phyloP scores from a whole-genome alignment of 225 moss, liverwort and hornwort species.

The Lunularia cruciata region DNA sequence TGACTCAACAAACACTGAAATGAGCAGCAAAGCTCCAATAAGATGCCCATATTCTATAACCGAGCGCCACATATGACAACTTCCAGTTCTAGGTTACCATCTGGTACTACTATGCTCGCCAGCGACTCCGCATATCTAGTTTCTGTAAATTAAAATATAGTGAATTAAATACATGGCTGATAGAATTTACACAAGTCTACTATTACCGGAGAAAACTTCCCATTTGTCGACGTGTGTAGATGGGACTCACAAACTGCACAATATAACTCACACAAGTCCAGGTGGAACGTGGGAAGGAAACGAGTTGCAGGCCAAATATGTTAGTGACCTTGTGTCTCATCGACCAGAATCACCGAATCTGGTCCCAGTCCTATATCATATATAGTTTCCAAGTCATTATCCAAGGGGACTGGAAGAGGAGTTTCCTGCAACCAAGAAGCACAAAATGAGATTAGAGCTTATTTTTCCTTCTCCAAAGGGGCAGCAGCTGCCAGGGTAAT shows the following conservation, averaged over 20 bases:
- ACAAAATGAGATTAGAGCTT: neutral
- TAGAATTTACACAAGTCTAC: too few species aligned
- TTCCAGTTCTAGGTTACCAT: too few species aligned
- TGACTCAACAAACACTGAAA: neutral
- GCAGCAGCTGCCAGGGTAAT: too few species aligned
- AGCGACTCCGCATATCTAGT: too few species aligned
- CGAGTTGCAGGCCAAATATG: neutral
- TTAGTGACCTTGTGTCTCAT: slow-evolving; percentile 32
- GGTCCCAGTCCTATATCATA: slow-evolving; percentile 37
- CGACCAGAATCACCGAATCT: slow-evolving; percentile 39
- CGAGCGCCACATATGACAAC: neutral
- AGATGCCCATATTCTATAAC: neutral
- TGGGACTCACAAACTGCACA: slow-evolving; percentile 2
- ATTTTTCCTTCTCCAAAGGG: too few species aligned
- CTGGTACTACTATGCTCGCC: too few species aligned
- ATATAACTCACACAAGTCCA: neutral
- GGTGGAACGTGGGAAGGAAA: neutral
- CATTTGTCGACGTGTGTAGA: neutral
- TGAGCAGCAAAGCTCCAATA: neutral
- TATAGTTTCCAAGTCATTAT: slow-evolving; percentile 42
- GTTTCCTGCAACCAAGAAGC: slow-evolving; percentile 23
- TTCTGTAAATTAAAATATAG: too few species aligned
- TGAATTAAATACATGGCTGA: too few species aligned
- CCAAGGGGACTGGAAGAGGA: slow-evolving; percentile 42
- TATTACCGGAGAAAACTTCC: too few species aligned